Evolutionary conservation across 306 rosid species (phyloP).

Genomic region (Morella rubra): DNA sequence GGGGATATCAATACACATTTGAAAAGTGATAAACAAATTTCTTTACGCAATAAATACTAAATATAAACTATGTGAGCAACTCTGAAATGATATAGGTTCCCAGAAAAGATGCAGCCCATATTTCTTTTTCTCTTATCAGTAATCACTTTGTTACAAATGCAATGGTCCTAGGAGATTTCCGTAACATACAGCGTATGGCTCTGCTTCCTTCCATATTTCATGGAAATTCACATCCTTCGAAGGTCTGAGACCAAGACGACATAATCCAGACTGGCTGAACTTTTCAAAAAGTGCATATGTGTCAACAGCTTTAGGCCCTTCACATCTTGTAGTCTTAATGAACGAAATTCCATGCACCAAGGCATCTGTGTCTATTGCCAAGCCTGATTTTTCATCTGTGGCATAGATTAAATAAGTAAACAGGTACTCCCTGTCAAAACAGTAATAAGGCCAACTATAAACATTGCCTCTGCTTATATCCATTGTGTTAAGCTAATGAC

Average conservation of each 20-base stretch:
- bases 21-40: neutral
- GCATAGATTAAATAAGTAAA: conserved; percentile 21
- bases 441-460: conserved; percentile 9
- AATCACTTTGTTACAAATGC: neutral
- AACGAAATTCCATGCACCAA: conserved; percentile 27
- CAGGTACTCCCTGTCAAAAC: conserved; percentile 8
- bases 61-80: neutral
- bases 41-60: neutral
- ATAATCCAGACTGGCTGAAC: conserved; percentile 65
- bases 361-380: conserved; percentile 29
- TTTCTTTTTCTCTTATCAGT: neutral
- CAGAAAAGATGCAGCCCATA: neutral
- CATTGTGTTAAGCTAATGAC: neutral
- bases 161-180: conserved; percentile 21
- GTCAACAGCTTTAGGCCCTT: conserved; percentile 30
- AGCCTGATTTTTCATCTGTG: conserved; percentile 42
- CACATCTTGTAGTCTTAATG: conserved; percentile 34
- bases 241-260: conserved; percentile 60
- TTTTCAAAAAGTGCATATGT: conserved; percentile 52
- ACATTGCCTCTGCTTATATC: conserved; percentile 1
- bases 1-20: neutral
- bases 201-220: conserved; percentile 69
- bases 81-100: neutral
- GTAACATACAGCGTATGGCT: conserved; percentile 59
- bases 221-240: conserved; percentile 43